Conservation (phyloP, 176 grass and related monocot genomes). For the Lolium perenne region DNA sequence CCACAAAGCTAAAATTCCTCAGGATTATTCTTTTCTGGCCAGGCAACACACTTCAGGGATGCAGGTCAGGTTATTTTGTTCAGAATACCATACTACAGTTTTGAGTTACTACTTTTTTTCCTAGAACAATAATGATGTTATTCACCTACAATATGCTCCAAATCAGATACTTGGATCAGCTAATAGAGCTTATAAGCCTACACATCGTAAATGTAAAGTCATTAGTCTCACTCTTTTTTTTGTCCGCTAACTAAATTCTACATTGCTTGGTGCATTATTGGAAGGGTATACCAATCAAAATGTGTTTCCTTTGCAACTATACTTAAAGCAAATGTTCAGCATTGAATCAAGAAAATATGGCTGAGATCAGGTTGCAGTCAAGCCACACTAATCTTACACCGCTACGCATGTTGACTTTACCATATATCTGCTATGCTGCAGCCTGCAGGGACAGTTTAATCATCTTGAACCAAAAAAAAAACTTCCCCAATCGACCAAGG, state of each 20-base stretch:
- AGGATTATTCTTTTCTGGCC: background rate
- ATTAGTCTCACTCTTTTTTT: background rate
- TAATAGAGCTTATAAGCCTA: background rate
- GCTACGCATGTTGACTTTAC: background rate
- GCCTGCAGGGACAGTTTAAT: background rate
- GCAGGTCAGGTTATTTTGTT: background rate
- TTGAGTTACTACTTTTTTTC: background rate
- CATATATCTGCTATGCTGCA: background rate
- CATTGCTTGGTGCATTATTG: background rate
- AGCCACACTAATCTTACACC: background rate
- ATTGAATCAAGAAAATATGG: background rate
- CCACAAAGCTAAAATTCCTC: background rate
- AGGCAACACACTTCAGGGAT: conserved; percentile 2
- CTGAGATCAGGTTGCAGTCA: background rate
- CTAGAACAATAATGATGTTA: background rate
- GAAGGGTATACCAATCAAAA: background rate
- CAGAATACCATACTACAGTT: background rate
- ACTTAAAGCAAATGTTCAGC: background rate
- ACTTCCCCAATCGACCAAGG: background rate
- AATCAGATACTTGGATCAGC: background rate
- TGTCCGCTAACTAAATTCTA: background rate
- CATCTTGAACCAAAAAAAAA: background rate
- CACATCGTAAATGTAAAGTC: background rate
- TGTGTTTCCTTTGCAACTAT: background rate
- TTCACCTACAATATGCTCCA: background rate